Evolutionary conservation across 345 rosid species (phyloP), one percentile per base, ranked within the genome.

Genomic region (Linum lewisii): DNA sequence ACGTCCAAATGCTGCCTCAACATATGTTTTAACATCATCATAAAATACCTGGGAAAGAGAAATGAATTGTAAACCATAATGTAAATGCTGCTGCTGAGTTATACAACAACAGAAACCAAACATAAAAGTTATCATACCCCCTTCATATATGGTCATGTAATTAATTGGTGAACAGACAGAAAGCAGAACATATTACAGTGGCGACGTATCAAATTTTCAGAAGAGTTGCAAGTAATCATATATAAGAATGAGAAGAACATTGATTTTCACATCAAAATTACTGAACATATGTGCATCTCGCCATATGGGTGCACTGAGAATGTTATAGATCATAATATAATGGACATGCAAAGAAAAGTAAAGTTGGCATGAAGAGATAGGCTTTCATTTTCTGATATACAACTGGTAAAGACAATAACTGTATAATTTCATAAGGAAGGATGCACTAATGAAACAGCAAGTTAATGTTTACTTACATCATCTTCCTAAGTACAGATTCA

Each of bases 401-500:
- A 24, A 19, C 19, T 5, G 26, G 6, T 13, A 53, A 53, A 21
- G 14, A 4, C 1, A 56, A 56, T 5, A 56, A 56, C 9, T 11
- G 23, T 29, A 56, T 36, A 56, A 0, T 21, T 56, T 7, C 37
- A 56, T 7, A 21, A 14, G 8, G n/a, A 24, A 19, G 5, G 15
- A 10, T 29, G 11, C 61, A 26, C n/a, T 58, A 5, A 34, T 23
- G 21, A 57, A 24, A 57, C 15, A 8, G 10, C 24, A 5, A 16
- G 22, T 5, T 51, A 26, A 26, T 19, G 64, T 24, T 15, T 68
- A 83, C 85, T 75, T 79, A 87, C 98, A 72, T 87, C 98, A 66
- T 91, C 96, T 63, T 81, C 91, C 98, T 79, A 26, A 85, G 82
- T 64, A 84, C 42, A 18, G 87, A 81, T 66, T 91, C 96, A 5